Percentiles rank a stretch among this genome's conserved stretches.
Evolutionary conservation across 2,329 filamentous ascomycete genomes (phyloP).

Genomic region (Neoarthrinium moseri): DNA sequence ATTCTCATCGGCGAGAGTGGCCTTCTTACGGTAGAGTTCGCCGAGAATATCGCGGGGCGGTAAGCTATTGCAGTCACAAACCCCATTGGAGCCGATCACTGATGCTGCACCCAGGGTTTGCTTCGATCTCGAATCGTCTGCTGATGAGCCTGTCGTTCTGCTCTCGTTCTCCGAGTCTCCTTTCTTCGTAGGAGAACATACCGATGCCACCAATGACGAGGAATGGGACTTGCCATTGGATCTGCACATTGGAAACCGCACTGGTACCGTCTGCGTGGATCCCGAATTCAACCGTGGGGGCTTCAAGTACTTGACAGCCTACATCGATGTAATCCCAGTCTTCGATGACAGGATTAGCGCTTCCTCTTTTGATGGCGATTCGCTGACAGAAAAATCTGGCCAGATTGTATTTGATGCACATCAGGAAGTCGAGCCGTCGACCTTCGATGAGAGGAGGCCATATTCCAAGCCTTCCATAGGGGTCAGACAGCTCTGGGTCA

Average conservation of each 20-base stretch:
- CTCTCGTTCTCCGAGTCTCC: constrained; percentile 36
- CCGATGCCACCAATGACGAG: constrained; percentile 33
- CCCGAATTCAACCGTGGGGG: constrained; percentile 32
- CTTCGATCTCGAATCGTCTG: constrained; percentile 27
- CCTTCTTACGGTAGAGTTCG: constrained; percentile 36
- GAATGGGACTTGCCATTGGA: constrained; percentile 30
- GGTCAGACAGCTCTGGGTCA: constrained; percentile 34
- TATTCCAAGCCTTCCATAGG: constrained; percentile 26
- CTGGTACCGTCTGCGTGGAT: constrained; percentile 31
- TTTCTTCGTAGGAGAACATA: constrained; percentile 29
- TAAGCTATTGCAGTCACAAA: constrained; percentile 16
- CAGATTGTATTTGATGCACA: too few relatives aligned
- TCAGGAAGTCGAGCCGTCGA: constrained; percentile 14
- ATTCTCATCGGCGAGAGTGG: constrained; percentile 29
- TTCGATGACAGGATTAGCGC: neutral
- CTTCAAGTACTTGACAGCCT: constrained; percentile 39
- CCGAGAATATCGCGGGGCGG: constrained; percentile 39
- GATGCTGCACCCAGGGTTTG: constrained; percentile 25
- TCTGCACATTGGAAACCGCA: constrained; percentile 24
- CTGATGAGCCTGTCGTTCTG: constrained; percentile 27
- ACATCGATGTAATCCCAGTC: constrained; percentile 22
- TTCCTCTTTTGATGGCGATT: too few relatives aligned
- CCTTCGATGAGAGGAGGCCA: constrained; percentile 10
- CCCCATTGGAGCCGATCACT: constrained; percentile 2
- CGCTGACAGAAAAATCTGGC: too few relatives aligned